Percentiles rank a stretch among this genome's conserved stretches.
Evolutionary conservation across 2,329 filamentous ascomycete genomes (phyloP).

Genomic region (Penicillium brasilianum): DNA sequence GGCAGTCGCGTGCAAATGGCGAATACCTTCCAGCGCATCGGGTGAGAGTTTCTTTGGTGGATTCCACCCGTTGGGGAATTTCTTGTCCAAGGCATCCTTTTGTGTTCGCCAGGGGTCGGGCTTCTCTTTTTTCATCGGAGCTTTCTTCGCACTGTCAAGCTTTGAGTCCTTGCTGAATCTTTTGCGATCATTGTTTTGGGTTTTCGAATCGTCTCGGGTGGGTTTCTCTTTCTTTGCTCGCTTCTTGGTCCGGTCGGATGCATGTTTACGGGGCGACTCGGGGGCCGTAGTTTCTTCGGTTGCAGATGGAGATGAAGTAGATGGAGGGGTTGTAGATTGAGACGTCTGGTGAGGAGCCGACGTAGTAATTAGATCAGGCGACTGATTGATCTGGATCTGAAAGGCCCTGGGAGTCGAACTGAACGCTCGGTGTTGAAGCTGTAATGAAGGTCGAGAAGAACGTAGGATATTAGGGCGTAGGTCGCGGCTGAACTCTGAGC

Average conservation of each 20-base stretch:
- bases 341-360: neutral
- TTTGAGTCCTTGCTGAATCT: conserved; percentile 14
- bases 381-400: conserved; percentile 10
- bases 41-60: conserved; percentile 88
- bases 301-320: neutral
- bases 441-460: conserved; percentile 8
- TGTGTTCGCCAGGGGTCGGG: conserved; percentile 72
- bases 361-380: neutral
- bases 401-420: conserved; percentile 9
- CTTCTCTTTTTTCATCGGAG: conserved; percentile 35
- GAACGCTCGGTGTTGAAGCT: conserved; percentile 19
- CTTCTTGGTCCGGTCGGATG: neutral
- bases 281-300: neutral
- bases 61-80: conserved; percentile 79
- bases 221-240: neutral
- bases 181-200: conserved; percentile 14
- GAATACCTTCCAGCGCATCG: conserved; percentile 88
- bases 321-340: neutral
- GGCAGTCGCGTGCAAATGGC: conserved; percentile 76
- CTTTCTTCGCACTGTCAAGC: conserved; percentile 11
- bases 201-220: neutral
- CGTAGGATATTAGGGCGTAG: conserved; percentile 14
- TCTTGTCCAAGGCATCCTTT: conserved; percentile 74
- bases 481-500: conserved; percentile 28
- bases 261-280: neutral